Evolutionary conservation across 345 rosid species (phyloP), one percentile per base, ranked within the genome.

Genomic region (Eucalyptus melliodora): DNA sequence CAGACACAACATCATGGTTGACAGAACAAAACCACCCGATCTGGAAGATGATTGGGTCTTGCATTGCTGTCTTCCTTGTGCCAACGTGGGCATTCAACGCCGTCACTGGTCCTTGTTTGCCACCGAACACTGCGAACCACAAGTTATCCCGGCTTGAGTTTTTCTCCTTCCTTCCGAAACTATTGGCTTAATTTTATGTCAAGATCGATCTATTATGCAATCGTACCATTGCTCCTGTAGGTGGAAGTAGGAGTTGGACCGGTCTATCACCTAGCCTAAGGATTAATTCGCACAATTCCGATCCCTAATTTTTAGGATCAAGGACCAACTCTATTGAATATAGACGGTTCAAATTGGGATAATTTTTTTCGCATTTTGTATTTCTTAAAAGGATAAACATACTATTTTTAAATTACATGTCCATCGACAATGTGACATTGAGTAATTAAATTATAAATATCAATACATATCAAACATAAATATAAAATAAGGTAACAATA

Each of bases 271-370:
- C 11, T 53, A 53, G 0, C 11, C 11, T 21, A 53, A 53, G 9
- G 26, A 53, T 21, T 21, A 53, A 53, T 53, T 21, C 11, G 26
- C 26, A 53, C 59, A 8, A 53, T 8, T 5, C 1, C 2, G 11
- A 53, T 53, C 2, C 24, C 11, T 53, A 53, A 53, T 3, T 53
- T 19, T 19, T 53, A 2, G 5, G 26, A 53, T 53, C 24, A 53
- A 53, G 0, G 26, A 53, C 10, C 1, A 2, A 53, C 5, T 3
- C 2, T 8, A 9, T 2, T 53, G 2, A 53, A 2, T 9, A 0
- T 19, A 53, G 24, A 2, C 10, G 1, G 4, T 21, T 53, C 10
- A 45, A 45, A 45, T 45, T 0, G 49, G 49, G 5, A 53, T 53
- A 19, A 19, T 3, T 53, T 53, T 53, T 16, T 50, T 50, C 24